These are phyloP conservation scores for Nicotiana knightiana DNA, from an alignment of 257 asterid species.

Conservation along the genomic window DNA sequence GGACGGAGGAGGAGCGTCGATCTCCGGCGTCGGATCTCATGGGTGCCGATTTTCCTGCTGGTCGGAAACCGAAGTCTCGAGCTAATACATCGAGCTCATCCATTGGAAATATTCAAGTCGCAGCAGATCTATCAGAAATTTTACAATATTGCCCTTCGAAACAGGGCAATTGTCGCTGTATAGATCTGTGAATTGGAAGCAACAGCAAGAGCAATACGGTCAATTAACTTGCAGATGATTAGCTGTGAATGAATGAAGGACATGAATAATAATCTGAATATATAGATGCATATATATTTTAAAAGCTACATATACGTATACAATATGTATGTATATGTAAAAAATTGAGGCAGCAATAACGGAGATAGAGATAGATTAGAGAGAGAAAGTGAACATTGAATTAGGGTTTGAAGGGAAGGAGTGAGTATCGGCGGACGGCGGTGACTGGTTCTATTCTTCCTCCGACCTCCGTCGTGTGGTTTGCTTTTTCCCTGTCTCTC, in stretches of 20 bases:
- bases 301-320: too few relatives aligned
- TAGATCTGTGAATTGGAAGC: neutral
- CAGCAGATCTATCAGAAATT: neutral
- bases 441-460: neutral
- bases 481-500: neutral
- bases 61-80: constrained; percentile 60
- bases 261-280: neutral
- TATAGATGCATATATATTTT: too few relatives aligned
- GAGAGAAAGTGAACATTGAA: neutral
- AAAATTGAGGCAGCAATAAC: neutral
- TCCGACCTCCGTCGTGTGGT: neutral
- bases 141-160: neutral
- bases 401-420: neutral
- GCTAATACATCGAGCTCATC: constrained; percentile 84
- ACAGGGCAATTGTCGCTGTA: neutral
- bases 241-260: neutral
- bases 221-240: neutral
- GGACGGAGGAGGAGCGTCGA: constrained; percentile 42
- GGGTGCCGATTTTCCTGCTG: constrained; percentile 82
- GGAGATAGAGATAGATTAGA: neutral
- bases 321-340: neutral
- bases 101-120: constrained; percentile 25
- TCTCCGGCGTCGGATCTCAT: constrained; percentile 73
- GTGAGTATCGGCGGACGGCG: neutral
- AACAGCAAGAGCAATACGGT: neutral